phyloP scores from a whole-genome alignment of 306 rosid species.

The Argentina anserina region DNA sequence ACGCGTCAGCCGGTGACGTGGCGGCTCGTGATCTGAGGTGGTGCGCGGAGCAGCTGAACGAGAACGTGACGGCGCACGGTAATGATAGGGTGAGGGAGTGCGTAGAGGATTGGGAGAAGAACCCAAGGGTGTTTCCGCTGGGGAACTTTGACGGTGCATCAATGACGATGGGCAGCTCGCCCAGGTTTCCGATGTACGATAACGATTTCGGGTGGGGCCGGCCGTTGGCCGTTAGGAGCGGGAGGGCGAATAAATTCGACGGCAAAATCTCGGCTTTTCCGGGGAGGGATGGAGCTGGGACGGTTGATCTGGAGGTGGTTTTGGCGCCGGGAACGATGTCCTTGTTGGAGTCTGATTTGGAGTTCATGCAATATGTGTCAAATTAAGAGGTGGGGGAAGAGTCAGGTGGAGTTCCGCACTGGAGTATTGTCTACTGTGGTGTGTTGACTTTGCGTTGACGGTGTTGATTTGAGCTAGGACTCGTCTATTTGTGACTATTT shows the following conservation, averaged over 20 bases:
- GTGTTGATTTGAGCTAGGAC: background rate
- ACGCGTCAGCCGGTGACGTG: constrained; percentile 53
- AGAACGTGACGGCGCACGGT: constrained; percentile 63
- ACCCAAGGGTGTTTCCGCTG: constrained; percentile 71
- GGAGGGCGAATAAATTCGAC: constrained; percentile 56
- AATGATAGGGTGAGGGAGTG: constrained; percentile 42
- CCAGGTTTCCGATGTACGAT: constrained; percentile 87
- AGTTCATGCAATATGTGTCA: constrained; percentile 75
- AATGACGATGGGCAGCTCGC: constrained; percentile 89
- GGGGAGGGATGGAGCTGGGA: constrained; percentile 67
- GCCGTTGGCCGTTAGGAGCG: constrained; percentile 82
- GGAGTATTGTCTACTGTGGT: background rate
- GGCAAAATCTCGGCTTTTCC: constrained; percentile 74
- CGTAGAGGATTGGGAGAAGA: constrained; percentile 71
- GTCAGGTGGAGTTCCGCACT: background rate
- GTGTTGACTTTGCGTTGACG: constrained; percentile 7
- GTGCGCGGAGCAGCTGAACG: constrained; percentile 77
- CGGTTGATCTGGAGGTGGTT: constrained; percentile 78
- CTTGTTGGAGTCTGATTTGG: constrained; percentile 55
- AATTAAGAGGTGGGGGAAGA: background rate
- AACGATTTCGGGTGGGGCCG: constrained; percentile 77
- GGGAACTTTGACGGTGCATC: constrained; percentile 85
- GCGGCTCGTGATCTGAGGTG: constrained; percentile 47
- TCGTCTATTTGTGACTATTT: background rate
- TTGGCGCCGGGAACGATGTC: constrained; percentile 75